Conservation (phyloP, 495 filamentous ascomycete species). For the Aspergillus egyptiacus region DNA sequence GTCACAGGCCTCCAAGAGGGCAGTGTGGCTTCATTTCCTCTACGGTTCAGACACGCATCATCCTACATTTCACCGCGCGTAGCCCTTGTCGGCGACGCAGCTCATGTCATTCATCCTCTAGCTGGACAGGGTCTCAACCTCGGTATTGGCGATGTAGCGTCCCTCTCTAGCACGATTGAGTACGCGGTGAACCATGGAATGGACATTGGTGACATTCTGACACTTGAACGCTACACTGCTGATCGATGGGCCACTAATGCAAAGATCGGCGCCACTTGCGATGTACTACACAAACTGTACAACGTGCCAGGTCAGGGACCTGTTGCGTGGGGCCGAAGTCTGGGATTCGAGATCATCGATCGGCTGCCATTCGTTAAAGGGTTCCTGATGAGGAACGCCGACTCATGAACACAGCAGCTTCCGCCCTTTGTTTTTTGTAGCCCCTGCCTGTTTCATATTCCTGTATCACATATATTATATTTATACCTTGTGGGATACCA, state of each 20-base stretch:
- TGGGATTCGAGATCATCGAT: constrained; percentile 75
- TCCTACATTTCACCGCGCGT: constrained; percentile 85
- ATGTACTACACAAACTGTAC: constrained; percentile 93
- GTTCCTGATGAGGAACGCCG: constrained; percentile 85
- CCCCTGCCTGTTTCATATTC: neutral
- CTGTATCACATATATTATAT: neutral
- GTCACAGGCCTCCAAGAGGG: constrained; percentile 67
- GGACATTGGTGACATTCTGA: constrained; percentile 71
- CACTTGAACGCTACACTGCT: constrained; percentile 69
- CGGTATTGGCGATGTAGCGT: constrained; percentile 79
- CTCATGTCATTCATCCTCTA: constrained; percentile 89
- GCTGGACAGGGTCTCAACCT: constrained; percentile 95
- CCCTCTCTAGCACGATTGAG: constrained; percentile 64
- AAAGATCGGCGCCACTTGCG: constrained; percentile 78
- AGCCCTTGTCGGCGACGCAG: constrained; percentile 87
- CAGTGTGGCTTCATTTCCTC: constrained; percentile 82
- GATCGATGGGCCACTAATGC: constrained; percentile 80
- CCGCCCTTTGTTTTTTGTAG: neutral
- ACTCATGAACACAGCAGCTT: constrained; percentile 31
- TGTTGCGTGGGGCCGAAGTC: constrained; percentile 66
- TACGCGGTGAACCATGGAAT: constrained; percentile 74
- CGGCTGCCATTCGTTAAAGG: constrained; percentile 70
- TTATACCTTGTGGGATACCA: too few relatives aligned
- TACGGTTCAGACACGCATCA: constrained; percentile 84
- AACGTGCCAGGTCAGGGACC: constrained; percentile 62